phyloP scores from a whole-genome alignment of 2,329 filamentous ascomycete genomes.

The Aureobasidium sp. region DNA sequence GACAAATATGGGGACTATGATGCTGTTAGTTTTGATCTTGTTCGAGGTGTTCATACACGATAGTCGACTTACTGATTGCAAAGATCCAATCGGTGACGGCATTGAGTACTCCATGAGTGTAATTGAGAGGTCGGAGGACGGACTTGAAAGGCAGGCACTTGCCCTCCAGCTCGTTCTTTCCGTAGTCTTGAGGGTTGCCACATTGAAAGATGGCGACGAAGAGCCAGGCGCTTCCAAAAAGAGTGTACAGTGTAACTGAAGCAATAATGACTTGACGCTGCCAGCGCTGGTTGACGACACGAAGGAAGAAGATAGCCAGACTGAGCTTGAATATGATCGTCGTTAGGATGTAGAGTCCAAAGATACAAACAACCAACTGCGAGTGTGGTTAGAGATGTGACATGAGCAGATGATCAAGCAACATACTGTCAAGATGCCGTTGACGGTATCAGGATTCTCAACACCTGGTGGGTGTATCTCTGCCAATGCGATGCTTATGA shows the following conservation, averaged over 20 bases:
- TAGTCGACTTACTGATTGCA: constrained; percentile 22
- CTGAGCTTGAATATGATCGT: constrained; percentile 40
- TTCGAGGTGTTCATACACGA: neutral
- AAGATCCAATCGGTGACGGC: constrained; percentile 33
- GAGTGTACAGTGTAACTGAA: constrained; percentile 22
- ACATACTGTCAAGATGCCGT: constrained; percentile 11
- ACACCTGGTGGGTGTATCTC: constrained; percentile 2
- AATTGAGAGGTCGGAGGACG: constrained; percentile 15
- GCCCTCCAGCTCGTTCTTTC: constrained; percentile 18
- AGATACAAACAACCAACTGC: constrained; percentile 27
- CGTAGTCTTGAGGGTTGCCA: constrained; percentile 23
- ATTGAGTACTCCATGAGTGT: constrained; percentile 28
- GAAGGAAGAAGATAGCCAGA: constrained; percentile 39
- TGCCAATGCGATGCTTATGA: neutral
- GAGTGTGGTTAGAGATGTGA: neutral
- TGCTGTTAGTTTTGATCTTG: neutral
- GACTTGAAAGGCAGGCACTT: constrained; percentile 20
- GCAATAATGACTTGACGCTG: constrained; percentile 28
- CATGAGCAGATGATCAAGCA: no score
- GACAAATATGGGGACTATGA: constrained; percentile 32
- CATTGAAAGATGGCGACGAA: constrained; percentile 29
- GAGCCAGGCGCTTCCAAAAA: constrained; percentile 31
- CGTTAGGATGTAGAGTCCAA: constrained; percentile 35
- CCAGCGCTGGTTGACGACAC: constrained; percentile 35
- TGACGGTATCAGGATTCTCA: neutral